A percentile compares a stretch with the other conserved stretches of the same genome.
phyloP scores from a whole-genome alignment of 805 yeast species.

The Wickerhamomyces alni region DNA sequence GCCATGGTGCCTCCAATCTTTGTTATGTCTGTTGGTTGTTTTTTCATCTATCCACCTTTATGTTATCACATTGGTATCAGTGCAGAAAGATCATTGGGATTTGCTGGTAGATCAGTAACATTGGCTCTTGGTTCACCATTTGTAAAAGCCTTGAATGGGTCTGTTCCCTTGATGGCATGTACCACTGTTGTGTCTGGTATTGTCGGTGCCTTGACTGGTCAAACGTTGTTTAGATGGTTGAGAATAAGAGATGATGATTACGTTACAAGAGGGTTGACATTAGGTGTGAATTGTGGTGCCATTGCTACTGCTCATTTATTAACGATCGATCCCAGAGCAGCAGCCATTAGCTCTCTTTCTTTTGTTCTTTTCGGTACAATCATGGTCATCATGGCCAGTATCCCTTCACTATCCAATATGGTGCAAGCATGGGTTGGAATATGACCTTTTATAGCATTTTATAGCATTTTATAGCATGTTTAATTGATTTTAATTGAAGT shows the following conservation, averaged over 20 bases:
- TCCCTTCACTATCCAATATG: conserved; percentile 45
- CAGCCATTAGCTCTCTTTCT: conserved; percentile 67
- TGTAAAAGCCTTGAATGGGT: conserved; percentile 60
- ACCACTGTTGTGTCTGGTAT: conserved; percentile 75
- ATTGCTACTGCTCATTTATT: conserved; percentile 74
- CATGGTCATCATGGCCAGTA: conserved; percentile 64
- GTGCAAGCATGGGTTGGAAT: conserved; percentile 43
- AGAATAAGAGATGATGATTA: conserved; percentile 57
- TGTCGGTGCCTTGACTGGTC: conserved; percentile 62
- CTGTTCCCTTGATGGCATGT: conserved; percentile 68
- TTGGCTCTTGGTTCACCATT: conserved; percentile 76
- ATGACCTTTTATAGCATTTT: too few relatives aligned
- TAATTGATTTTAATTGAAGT: too few relatives aligned
- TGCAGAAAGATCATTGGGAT: conserved; percentile 57
- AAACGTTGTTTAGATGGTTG: conserved; percentile 39
- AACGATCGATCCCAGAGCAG: conserved; percentile 70
- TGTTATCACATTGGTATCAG: conserved; percentile 62
- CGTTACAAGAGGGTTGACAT: conserved; percentile 68
- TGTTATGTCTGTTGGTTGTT: conserved; percentile 47
- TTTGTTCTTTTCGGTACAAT: conserved; percentile 69
- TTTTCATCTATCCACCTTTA: conserved; percentile 65
- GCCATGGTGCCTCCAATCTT: conserved; percentile 55
- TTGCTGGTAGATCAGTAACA: conserved; percentile 75
- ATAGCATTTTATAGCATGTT: too few relatives aligned
- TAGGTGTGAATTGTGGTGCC: conserved; percentile 79